A percentile compares a stretch with the other conserved stretches of the same genome.
Conservation (phyloP, 768 basidiomycete genomes). For the Calocera viscosa region DNA sequence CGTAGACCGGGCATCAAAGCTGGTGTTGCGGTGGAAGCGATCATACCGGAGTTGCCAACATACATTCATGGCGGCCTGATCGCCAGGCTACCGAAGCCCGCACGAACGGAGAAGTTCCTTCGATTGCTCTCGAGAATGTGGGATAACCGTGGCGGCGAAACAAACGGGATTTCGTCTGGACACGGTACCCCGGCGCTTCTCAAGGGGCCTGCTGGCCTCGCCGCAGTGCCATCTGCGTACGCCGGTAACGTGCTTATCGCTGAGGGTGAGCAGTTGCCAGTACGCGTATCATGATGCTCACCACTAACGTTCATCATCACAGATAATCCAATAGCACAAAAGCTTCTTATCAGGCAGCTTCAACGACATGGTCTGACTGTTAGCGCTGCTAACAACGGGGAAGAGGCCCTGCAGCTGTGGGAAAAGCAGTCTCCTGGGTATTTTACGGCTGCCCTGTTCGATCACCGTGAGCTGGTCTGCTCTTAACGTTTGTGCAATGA, state of each 20-base stretch:
- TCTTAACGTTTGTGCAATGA: too few relatives aligned
- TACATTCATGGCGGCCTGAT: slow-evolving; percentile 23
- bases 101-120: slow-evolving; percentile 45
- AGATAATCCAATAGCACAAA: slow-evolving; percentile 64
- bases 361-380: slow-evolving; percentile 50
- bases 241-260: slow-evolving; percentile 55
- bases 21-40: background rate
- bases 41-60: background rate
- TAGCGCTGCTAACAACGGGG: slow-evolving; percentile 50
- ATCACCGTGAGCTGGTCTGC: slow-evolving; percentile 56
- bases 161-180: slow-evolving; percentile 27
- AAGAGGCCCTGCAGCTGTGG: slow-evolving; percentile 55
- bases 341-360: slow-evolving; percentile 53
- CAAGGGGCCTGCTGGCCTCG: slow-evolving; percentile 37
- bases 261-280: slow-evolving; percentile 40
- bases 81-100: slow-evolving; percentile 59
- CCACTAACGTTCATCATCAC: slow-evolving; percentile 1
- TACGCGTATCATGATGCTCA: background rate
- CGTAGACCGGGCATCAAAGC: background rate
- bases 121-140: slow-evolving; percentile 51
- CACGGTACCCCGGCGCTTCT: slow-evolving; percentile 30
- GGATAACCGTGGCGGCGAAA: slow-evolving; percentile 33
- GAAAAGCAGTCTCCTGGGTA: slow-evolving; percentile 53
- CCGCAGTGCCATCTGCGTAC: slow-evolving; percentile 37
- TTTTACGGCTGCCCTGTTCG: slow-evolving; percentile 59